A percentile compares a stretch with the other conserved stretches of the same genome.
Evolutionary conservation across 495 filamentous ascomycete species (phyloP).

Genomic region (Pyrenula aspistea): DNA sequence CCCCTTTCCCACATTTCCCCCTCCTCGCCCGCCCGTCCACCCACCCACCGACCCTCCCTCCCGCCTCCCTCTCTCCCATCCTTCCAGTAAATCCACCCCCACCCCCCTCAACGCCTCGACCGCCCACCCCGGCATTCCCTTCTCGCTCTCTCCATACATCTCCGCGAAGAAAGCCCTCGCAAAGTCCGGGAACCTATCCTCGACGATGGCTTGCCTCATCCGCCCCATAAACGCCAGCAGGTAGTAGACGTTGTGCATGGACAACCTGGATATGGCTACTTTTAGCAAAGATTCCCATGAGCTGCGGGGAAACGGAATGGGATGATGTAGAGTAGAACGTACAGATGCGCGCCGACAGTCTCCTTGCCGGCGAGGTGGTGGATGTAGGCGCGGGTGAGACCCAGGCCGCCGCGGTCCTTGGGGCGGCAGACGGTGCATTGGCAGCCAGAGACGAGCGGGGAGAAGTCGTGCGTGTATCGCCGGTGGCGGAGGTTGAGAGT

Average conservation of each 20-base stretch:
- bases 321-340: conserved; percentile 11
- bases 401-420: conserved; percentile 56
- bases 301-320: not conserved
- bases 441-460: conserved; percentile 72
- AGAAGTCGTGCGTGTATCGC: conserved; percentile 66
- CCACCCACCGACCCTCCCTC: too few relatives aligned
- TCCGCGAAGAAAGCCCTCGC: conserved; percentile 63
- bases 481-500: conserved; percentile 72
- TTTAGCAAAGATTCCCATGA: conserved; percentile 6
- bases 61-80: too few relatives aligned
- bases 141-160: conserved; percentile 54
- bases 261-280: conserved; percentile 36
- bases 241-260: conserved; percentile 91
- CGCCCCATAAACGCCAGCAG: conserved; percentile 69
- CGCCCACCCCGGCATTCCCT: conserved; percentile 70
- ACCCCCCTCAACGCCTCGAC: conserved; percentile 71
- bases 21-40: too few relatives aligned
- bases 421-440: conserved; percentile 67
- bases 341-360: conserved; percentile 87
- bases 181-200: conserved; percentile 71
- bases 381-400: conserved; percentile 79
- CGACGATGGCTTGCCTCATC: conserved; percentile 66
- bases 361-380: conserved; percentile 89
- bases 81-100: conserved; percentile 57
- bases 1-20: too few relatives aligned